Percentiles rank a stretch among this genome's conserved stretches.
Conservation (phyloP, 1,284 basidiomycete species). For the Cutaneotrichosporon sp. region DNA sequence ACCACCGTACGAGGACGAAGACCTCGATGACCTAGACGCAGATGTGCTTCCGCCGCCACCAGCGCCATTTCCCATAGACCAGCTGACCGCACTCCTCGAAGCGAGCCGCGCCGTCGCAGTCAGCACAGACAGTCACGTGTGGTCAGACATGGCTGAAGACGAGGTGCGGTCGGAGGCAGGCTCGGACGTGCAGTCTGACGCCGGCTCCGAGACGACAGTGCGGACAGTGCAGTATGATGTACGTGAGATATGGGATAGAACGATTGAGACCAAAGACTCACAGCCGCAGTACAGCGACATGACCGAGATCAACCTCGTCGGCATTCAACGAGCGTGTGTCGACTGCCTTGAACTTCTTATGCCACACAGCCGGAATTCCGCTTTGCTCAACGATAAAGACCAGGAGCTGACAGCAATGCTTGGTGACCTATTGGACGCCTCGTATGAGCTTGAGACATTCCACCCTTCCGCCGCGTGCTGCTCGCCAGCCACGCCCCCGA, state of each 20-base stretch:
- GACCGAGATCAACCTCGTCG: slow-evolving; percentile 21
- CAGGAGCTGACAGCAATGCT: slow-evolving; percentile 27
- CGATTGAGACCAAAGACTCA: background rate
- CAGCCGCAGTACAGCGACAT: slow-evolving; percentile 17
- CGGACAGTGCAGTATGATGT: slow-evolving; percentile 1
- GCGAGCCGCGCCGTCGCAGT: no score
- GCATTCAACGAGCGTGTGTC: slow-evolving; percentile 29
- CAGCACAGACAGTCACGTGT: no score
- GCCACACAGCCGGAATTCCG: slow-evolving; percentile 3
- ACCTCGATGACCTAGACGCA: slow-evolving; percentile 3
- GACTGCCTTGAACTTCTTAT: slow-evolving; percentile 25
- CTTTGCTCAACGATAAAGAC: slow-evolving; percentile 6
- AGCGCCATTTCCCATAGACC: slow-evolving; percentile 26
- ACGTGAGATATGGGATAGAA: background rate
- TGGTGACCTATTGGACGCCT: slow-evolving; percentile 36
- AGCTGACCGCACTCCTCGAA: slow-evolving; percentile 1
- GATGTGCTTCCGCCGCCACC: slow-evolving; percentile 29
- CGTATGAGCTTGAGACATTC: slow-evolving; percentile 37
- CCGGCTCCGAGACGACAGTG: background rate
- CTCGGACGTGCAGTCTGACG: background rate
- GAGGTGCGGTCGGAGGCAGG: background rate
- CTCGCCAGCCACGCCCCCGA: slow-evolving; percentile 10
- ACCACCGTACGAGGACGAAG: background rate
- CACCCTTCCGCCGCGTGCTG: slow-evolving; percentile 18
- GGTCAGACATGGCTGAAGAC: no score